phyloP scores from a whole-genome alignment of 805 yeast genomes.

The Saccharomycopsis sp. region DNA sequence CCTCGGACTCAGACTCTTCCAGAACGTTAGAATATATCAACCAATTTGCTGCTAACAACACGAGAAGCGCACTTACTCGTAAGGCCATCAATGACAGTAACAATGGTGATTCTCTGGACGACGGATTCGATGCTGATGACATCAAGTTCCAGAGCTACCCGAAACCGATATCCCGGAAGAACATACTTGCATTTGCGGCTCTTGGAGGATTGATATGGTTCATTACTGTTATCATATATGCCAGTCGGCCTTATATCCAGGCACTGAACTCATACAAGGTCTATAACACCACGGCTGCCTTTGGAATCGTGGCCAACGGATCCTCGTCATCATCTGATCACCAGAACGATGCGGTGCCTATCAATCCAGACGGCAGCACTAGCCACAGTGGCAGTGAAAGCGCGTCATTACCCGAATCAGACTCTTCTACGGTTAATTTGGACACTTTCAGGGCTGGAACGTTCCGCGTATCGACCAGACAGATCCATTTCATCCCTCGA shows the following conservation, averaged over 20 bases:
- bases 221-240: constrained; percentile 24
- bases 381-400: not conserved
- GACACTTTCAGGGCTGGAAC: not conserved
- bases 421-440: not conserved
- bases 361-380: not conserved
- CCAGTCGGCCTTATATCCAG: constrained; percentile 20
- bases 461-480: not conserved
- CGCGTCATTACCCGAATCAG: not conserved
- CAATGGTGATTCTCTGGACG: not conserved
- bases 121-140: not conserved
- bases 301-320: constrained; percentile 2
- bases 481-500: not conserved
- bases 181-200: constrained; percentile 4
- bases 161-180: constrained; percentile 13
- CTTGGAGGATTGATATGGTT: constrained; percentile 27
- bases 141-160: constrained; percentile 8
- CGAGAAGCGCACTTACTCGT: constrained; percentile 9
- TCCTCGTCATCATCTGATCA: not conserved
- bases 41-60: constrained; percentile 27
- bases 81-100: constrained; percentile 21
- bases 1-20: constrained; percentile 12
- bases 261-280: constrained; percentile 20
- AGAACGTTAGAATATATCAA: constrained; percentile 20
- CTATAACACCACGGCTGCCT: constrained; percentile 12
- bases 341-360: not conserved